A percentile compares a stretch with the other conserved stretches of the same genome.
Evolutionary conservation across 768 basidiomycete genomes (phyloP).

Genomic region (Mrakia hoshinonis): DNA sequence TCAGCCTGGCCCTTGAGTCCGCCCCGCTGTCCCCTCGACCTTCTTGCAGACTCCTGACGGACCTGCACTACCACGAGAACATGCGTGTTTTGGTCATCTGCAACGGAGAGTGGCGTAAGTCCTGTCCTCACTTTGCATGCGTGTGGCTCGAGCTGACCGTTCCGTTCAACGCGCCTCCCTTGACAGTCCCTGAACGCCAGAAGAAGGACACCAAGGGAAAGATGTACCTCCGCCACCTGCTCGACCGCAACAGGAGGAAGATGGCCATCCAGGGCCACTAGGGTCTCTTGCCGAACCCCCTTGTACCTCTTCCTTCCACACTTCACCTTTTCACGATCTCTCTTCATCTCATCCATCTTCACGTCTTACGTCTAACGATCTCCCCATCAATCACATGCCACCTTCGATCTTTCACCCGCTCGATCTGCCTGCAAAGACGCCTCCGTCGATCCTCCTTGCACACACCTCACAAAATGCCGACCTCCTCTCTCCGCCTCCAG

Average conservation of each 20-base stretch:
- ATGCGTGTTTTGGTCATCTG: conserved; percentile 94
- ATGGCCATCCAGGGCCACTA: background rate
- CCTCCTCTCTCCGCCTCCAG: too few relatives aligned
- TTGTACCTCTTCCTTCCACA: too few relatives aligned
- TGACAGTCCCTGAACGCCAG: conserved; percentile 21
- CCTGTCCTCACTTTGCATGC: background rate
- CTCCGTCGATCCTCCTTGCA: too few relatives aligned
- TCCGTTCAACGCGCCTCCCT: background rate
- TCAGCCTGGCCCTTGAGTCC: background rate
- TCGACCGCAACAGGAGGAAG: conserved; percentile 18
- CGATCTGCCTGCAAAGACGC: too few relatives aligned
- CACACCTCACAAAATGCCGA: too few relatives aligned
- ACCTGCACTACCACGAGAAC: conserved; percentile 74
- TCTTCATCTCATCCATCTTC: too few relatives aligned
- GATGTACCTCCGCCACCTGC: conserved; percentile 18
- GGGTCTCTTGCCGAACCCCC: too few relatives aligned
- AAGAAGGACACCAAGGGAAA: background rate
- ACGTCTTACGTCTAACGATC: too few relatives aligned
- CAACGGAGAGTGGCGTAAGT: conserved; percentile 71
- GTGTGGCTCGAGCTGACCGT: background rate
- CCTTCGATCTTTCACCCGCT: too few relatives aligned
- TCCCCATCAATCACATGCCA: too few relatives aligned
- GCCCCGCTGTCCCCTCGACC: background rate
- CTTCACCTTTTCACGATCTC: background rate
- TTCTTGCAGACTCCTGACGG: conserved; percentile 78